Evolutionary conservation across 73 alveolate species (phyloP).

Genomic region (Stentor roeselii): DNA sequence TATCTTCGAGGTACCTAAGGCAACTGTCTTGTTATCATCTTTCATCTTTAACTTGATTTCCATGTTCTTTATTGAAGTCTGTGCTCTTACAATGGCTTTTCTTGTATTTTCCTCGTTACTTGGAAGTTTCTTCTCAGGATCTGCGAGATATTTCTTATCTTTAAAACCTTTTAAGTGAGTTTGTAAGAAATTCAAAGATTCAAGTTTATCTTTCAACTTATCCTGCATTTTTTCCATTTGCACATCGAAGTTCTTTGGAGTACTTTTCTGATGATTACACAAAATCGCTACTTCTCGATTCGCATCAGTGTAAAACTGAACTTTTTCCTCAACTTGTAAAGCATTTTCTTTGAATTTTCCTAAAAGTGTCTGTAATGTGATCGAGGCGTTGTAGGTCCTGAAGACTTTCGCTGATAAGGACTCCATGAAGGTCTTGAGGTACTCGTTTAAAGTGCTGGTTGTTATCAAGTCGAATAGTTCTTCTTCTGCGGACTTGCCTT

Average conservation of each 20-base stretch:
- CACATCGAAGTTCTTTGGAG: constrained; percentile 81
- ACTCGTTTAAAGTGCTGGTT: constrained; percentile 87
- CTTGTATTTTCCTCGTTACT: constrained; percentile 12
- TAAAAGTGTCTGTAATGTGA: constrained; percentile 72
- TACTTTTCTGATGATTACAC: constrained; percentile 97
- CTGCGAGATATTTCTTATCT: constrained; percentile 41
- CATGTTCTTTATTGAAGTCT: constrained; percentile 53
- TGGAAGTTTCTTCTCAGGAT: constrained; percentile 30
- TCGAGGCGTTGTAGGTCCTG: constrained; percentile 98
- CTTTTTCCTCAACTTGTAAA: constrained; percentile 60
- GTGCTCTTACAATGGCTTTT: constrained; percentile 40
- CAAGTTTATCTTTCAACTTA: constrained; percentile 59
- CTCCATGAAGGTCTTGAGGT: constrained; percentile 92
- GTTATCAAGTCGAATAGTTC: constrained; percentile 68
- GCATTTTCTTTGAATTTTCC: constrained; percentile 43
- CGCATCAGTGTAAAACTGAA: constrained; percentile 92
- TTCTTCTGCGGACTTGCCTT: constrained; percentile 77
- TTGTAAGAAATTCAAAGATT: constrained; percentile 62
- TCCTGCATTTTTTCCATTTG: constrained; percentile 73
- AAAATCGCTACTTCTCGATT: constrained; percentile 96
- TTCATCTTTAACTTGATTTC: constrained; percentile 63
- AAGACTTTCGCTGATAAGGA: constrained; percentile 97
- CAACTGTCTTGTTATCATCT: constrained; percentile 93
- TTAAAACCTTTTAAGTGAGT: constrained; percentile 52
- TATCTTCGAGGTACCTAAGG: constrained; percentile 96